Base-by-base conservation (phyloP, 257 asterid species). In the Coffea canephora region DNA sequence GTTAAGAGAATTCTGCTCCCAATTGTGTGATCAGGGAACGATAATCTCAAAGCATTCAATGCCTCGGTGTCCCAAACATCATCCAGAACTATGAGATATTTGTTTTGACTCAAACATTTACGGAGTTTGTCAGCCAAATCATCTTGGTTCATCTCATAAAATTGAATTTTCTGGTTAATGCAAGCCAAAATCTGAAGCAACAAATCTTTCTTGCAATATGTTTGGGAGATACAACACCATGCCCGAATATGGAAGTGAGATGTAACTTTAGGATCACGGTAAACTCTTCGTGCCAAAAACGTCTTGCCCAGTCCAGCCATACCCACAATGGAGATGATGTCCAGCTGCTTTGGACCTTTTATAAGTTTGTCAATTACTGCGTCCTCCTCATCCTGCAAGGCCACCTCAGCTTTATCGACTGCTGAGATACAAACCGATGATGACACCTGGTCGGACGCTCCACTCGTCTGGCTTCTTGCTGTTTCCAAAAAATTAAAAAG, bases 301-400 rank as follows among this genome's bases (percentile, higher is more conserved):
- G 83, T 80, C 36, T 80, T 80, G 6, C 83, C 79, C 3, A 69
- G 68, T 31, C 81, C 78, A 36, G 81, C 73, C 84, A 81, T 81
- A 19, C 78, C 81, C 4, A 69, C 55, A n/a, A 76, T 76, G n/a
- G 80, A 57, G 19, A 77, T 48, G 7, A 81, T 57, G 57, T 55
- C 77, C 18, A 81, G 19, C n/a, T 76, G 25, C 46, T 15, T 18
- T 39, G 43, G 43, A 39, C 43, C 43, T 2, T 4, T 3, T 39
- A 39, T 39, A 39, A 39, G 43, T 39, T 39, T 39, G 0, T 39
- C 43, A 39, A 39, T 39, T 39, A 39, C 0, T 39, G 43, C 43
- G 3, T 39, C 4, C 43, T 39, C 43, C 43, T 39, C 4, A 39
- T 39, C 43, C 43, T 39, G 3, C 43, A 39, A 39, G 5, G 43